These are phyloP conservation scores for Wickerhamomyces sp. DNA, from an alignment of 1,139 yeast species.

Conservation along the genomic window DNA sequence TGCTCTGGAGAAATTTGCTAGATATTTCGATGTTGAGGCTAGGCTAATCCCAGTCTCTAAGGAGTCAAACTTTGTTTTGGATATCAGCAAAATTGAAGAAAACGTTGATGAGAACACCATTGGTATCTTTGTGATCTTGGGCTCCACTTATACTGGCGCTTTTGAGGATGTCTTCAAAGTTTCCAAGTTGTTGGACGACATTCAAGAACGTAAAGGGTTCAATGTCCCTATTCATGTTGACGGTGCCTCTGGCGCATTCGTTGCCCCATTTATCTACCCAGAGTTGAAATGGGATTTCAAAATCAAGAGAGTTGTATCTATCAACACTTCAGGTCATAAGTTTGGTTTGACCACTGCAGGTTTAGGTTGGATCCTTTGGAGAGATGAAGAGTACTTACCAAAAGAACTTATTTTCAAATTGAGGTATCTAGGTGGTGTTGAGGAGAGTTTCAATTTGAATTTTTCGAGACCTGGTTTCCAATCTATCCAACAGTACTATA, in stretches of 20 bases:
- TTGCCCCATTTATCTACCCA: constrained; percentile 80
- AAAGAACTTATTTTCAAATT: constrained; percentile 68
- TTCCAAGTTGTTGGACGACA: constrained; percentile 56
- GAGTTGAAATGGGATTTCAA: constrained; percentile 79
- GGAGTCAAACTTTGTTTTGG: constrained; percentile 60
- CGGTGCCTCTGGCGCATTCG: constrained; percentile 89
- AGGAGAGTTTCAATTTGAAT: constrained; percentile 80
- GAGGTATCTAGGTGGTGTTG: constrained; percentile 84
- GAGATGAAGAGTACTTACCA: constrained; percentile 59
- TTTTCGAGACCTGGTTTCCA: constrained; percentile 93
- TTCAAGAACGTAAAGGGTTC: constrained; percentile 62
- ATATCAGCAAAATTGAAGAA: constrained; percentile 51
- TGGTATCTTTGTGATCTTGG: constrained; percentile 84
- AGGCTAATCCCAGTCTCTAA: constrained; percentile 64
- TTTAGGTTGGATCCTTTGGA: constrained; percentile 90
- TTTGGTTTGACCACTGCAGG: constrained; percentile 90
- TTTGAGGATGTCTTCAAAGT: constrained; percentile 73
- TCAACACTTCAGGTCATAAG: constrained; percentile 93
- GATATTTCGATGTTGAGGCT: constrained; percentile 88
- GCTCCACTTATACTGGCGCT: constrained; percentile 91
- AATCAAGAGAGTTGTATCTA: constrained; percentile 70
- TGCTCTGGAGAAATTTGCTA: constrained; percentile 89
- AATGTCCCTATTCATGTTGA: constrained; percentile 85
- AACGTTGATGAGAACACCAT: constrained; percentile 85
- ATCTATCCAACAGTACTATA: constrained; percentile 81